Base-by-base conservation (phyloP, 2,329 filamentous ascomycete species). In the Fusarium coicis region DNA sequence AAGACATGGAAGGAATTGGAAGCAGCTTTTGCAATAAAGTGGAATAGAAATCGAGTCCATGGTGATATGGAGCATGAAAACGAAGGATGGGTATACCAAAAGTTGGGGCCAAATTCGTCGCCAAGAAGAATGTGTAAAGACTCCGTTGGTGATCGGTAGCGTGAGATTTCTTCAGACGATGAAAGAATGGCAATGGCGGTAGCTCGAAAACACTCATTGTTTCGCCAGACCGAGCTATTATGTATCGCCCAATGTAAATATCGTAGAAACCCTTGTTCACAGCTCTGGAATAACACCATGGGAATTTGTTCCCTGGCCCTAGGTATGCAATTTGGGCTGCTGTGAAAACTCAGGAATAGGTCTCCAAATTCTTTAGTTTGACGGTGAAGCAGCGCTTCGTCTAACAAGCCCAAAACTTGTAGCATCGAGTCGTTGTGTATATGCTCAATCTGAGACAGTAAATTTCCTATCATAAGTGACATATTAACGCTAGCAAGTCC, bases 401-500 rank as follows among this genome's bases (percentile, higher is more conserved):
- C 37, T 40, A 40, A 40, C 7, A 40, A 40, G 1, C 19, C 19
- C 37, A 21, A 40, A 8, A 21, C 37, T 7, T 40, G 37, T 7
- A 40, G 37, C 1, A 40, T 40, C 11, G 37, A 40, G 37, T 40
- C 37, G 19, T 40, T 21, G 19, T 40, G 37, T 14, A 19, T 40
- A 21, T 21, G 37, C 19, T 40, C 5, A 21, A 21, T 40, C 19
- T 40, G 37, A 40, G 37, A 21, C 37, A 40, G 37, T 21, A 40
- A 21, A 2, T 21, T 0, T 14, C 19, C 3, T 40, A 21, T 1
- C 19, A 8, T 1, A 8, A 12, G 1, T 14, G 19, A 14, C 37
- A 14, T 12, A 21, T 1, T 7, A 40, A 40, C 6, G 7, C 37
- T 21, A 21, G 11, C 21, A 21, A 40, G 7, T 28, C 28, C 7